Conservation (phyloP, 1,284 basidiomycete species). For the Rhodofomes roseus region DNA sequence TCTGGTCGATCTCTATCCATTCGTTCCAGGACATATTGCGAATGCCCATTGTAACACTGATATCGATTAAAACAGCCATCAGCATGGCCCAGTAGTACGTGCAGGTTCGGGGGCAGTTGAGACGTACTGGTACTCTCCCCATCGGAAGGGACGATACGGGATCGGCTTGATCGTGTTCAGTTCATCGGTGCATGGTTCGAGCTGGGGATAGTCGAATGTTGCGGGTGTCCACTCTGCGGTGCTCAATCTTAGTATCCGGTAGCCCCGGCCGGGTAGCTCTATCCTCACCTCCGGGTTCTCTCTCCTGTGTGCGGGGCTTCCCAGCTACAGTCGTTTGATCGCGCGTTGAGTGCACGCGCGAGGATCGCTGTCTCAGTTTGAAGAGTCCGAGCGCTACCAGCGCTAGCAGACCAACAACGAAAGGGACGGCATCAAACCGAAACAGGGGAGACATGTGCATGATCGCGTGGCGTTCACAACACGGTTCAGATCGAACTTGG, state of each 20-base stretch:
- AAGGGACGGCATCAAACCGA: neutral
- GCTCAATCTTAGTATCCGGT: neutral
- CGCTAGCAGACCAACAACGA: neutral
- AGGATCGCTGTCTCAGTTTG: neutral
- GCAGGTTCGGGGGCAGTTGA: too few species aligned
- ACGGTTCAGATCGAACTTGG: neutral
- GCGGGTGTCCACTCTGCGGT: constrained; percentile 22
- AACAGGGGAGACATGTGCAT: neutral
- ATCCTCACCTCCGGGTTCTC: constrained; percentile 1
- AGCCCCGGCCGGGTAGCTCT: too few species aligned
- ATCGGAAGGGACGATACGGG: constrained; percentile 60
- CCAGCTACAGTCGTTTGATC: neutral
- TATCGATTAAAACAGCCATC: neutral
- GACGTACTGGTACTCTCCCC: constrained; percentile 59
- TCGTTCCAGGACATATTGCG: constrained; percentile 62
- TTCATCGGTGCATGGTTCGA: constrained; percentile 37
- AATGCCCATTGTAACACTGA: constrained; percentile 69
- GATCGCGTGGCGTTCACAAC: neutral
- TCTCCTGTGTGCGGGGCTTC: neutral
- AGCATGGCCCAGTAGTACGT: too few species aligned
- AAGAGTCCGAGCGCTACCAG: neutral
- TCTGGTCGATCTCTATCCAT: constrained; percentile 66
- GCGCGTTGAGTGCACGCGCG: neutral
- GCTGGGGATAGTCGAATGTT: constrained; percentile 46
- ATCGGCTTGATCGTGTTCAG: constrained; percentile 46